phyloP scores from a whole-genome alignment of 495 filamentous ascomycete species.

The Choiromyces venosus region DNA sequence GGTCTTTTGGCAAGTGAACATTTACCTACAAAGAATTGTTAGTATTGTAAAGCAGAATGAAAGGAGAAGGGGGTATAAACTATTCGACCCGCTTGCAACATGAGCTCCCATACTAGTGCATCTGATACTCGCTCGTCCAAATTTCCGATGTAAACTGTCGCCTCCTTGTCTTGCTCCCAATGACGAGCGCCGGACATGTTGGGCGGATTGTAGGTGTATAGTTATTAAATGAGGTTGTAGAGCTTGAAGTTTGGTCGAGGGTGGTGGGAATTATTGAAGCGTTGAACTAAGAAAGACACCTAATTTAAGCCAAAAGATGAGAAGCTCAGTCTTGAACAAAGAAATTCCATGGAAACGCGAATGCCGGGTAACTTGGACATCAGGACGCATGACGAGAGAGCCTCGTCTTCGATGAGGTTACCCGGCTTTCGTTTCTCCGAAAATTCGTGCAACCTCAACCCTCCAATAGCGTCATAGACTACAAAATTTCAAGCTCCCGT shows the following conservation, averaged over 20 bases:
- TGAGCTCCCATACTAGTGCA: constrained; percentile 89
- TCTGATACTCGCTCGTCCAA: constrained; percentile 93
- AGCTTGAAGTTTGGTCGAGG: background rate
- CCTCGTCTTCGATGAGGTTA: background rate
- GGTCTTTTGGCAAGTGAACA: constrained; percentile 94
- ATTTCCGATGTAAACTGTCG: constrained; percentile 96
- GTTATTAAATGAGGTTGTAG: background rate
- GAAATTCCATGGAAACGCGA: background rate
- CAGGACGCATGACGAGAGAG: background rate
- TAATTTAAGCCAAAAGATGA: background rate
- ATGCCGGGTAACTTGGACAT: background rate
- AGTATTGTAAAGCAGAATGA: constrained; percentile 3
- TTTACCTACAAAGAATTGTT: constrained; percentile 54
- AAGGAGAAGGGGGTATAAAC: constrained; percentile 9
- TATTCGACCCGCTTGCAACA: constrained; percentile 93
- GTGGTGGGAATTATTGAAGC: background rate
- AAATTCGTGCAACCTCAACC: background rate
- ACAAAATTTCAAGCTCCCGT: background rate
- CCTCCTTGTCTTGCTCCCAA: constrained; percentile 99
- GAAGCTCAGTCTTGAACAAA: background rate
- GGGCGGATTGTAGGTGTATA: background rate
- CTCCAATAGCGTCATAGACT: background rate
- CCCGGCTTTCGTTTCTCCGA: background rate
- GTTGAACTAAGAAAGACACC: background rate
- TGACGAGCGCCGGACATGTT: constrained; percentile 36